A percentile compares a stretch with the other conserved stretches of the same genome.
phyloP scores from a whole-genome alignment of 257 asterid species.

The Marsdenia floribunda region DNA sequence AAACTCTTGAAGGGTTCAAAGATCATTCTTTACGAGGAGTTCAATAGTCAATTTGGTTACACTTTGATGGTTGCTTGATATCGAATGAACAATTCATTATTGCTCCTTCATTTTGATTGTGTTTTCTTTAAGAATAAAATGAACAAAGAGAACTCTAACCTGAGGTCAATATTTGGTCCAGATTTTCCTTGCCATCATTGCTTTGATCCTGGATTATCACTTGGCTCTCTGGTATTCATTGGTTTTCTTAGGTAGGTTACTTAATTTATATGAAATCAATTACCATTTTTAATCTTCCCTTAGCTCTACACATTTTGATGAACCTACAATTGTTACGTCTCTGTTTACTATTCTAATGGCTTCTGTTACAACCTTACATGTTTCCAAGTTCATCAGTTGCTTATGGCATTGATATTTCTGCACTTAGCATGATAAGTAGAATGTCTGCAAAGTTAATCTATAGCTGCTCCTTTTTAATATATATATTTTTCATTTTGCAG shows the following conservation, averaged over 20 bases:
- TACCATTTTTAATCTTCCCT: not conserved
- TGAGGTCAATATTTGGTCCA: conserved; percentile 29
- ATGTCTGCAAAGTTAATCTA: conserved; percentile 1
- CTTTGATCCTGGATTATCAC: conserved; percentile 83
- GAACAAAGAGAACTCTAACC: conserved; percentile 15
- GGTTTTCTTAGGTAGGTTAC: conserved; percentile 64
- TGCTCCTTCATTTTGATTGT: conserved; percentile 1
- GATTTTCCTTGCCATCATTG: conserved; percentile 77
- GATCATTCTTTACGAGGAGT: not conserved
- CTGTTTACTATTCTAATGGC: not conserved
- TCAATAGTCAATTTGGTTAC: not conserved
- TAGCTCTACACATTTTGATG: too few relatives aligned
- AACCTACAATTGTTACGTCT: not conserved
- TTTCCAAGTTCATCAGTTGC: not conserved
- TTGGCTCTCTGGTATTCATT: conserved; percentile 81
- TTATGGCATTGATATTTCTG: not conserved
- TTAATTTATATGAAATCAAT: conserved; percentile 5
- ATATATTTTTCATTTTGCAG: conserved; percentile 36
- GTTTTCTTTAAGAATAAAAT: not conserved
- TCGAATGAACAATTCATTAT: not conserved
- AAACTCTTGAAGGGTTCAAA: not conserved
- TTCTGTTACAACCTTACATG: not conserved
- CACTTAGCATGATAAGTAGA: not conserved
- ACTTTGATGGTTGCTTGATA: conserved; percentile 2
- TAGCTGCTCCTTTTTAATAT: not conserved